Base-by-base conservation (phyloP, 2,329 filamentous ascomycete genomes). In the Hypoxylon sp. region DNA sequence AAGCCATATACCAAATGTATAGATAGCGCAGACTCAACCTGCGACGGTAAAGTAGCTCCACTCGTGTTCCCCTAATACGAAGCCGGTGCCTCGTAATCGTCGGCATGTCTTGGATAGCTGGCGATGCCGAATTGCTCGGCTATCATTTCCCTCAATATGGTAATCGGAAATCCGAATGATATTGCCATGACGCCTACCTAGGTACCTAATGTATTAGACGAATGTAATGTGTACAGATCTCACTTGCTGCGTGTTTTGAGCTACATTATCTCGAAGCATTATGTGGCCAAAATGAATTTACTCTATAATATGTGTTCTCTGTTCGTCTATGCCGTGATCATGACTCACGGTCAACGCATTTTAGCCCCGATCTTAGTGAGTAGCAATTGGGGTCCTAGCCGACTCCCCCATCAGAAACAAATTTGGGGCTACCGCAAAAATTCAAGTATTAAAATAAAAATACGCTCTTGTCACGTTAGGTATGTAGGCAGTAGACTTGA, bases 11-110 rank as follows among this genome's bases (percentile, higher is more conserved):
- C 33, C 25, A 60, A 25, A 50, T 40, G 35, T 63, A 54, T 68
- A 65, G 58, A 53, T 66, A 55, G 37, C 27, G 51, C 48, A 53
- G 61, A 48, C 25, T 46, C 50, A 20, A 59, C 8, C 57, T 62
- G 55, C 42, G 44, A 54, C 42, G 31, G 14, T 14, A 27, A 20
- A 46, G 61, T 35, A 57, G 20, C 31, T 27, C 54, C n/a, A 49
- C 46, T 53, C 13, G 46, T 57, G 14, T 35, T 13, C 48, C 51
- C 51, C 48, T 40, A 56, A 64, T 56, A 25, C 53, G 44, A 68
- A 56, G 57, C 37, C 40, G 22, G 59, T 56, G 49, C 30, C 40
- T 48, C 57, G 54, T 44, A 46, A 46, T 44, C 5, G 14, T 50
- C 46, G 42, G 17, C 2, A 17, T 56, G 17, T 42, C 22, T 17